Conservation (phyloP, 805 yeast genomes). For the Sugiyamaella americana region DNA sequence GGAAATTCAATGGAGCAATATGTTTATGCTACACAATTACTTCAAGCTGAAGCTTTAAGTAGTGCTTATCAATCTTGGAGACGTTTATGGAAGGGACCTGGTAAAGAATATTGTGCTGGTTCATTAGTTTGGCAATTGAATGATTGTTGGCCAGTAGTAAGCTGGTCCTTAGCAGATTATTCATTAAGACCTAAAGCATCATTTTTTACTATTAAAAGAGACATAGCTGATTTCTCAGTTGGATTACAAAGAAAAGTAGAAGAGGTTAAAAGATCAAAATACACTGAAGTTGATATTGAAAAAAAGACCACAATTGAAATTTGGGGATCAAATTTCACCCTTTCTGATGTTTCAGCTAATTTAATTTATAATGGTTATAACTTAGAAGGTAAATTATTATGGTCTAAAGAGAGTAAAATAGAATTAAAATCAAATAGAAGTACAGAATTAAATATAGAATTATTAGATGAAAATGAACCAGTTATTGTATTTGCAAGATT, state of each 20-base stretch:
- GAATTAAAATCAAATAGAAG: not conserved
- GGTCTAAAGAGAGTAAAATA: not conserved
- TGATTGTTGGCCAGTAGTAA: conserved; percentile 47
- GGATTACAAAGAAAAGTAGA: conserved; percentile 30
- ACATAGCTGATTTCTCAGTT: conserved; percentile 29
- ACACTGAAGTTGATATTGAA: conserved; percentile 7
- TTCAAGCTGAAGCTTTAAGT: conserved; percentile 45
- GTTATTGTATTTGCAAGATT: conserved; percentile 11
- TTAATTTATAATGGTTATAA: conserved; percentile 1
- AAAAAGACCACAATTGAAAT: not conserved
- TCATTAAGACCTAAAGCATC: conserved; percentile 40
- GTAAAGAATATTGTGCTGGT: conserved; percentile 38
- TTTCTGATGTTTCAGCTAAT: not conserved
- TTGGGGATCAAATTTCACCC: conserved; percentile 8
- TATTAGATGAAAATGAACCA: not conserved
- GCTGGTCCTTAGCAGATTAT: conserved; percentile 44
- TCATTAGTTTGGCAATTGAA: conserved; percentile 48
- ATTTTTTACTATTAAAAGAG: conserved; percentile 42
- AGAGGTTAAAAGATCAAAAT: conserved; percentile 2
- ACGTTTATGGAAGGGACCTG: conserved; percentile 37
- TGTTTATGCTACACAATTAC: conserved; percentile 45
- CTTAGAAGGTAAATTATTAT: conserved; percentile 2
- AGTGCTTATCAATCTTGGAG: conserved; percentile 42
- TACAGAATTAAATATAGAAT: not conserved
- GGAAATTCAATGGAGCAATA: conserved; percentile 31